Evolutionary conservation across 495 filamentous ascomycete genomes (phyloP).

Genomic region (Podospora fimiseda): DNA sequence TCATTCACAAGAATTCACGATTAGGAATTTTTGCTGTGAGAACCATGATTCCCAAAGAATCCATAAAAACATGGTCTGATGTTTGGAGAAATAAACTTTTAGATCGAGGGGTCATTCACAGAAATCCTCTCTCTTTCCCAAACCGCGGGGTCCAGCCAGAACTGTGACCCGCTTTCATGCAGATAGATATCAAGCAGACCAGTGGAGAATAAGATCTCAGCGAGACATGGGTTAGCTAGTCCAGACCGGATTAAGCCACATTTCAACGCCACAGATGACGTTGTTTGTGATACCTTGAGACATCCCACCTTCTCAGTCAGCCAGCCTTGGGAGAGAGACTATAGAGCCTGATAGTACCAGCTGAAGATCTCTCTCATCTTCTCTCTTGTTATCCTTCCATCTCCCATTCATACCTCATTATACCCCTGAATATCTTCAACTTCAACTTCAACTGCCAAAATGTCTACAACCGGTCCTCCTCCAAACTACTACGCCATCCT

Average conservation of each 20-base stretch:
- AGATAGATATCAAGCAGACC: constrained; percentile 9
- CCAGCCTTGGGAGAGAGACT: too few relatives aligned
- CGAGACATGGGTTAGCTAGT: not conserved
- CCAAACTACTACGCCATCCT: constrained; percentile 60
- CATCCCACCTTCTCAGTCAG: constrained; percentile 1
- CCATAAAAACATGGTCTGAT: not conserved
- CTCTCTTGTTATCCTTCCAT: not conserved
- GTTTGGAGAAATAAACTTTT: not conserved
- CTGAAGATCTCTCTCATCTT: not conserved
- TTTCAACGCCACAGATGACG: constrained; percentile 37
- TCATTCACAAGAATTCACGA: not conserved
- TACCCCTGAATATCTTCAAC: not conserved
- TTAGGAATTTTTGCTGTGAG: not conserved
- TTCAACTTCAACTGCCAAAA: constrained; percentile 18
- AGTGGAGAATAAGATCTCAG: not conserved
- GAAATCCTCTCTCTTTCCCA: not conserved
- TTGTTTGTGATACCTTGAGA: constrained; percentile 6
- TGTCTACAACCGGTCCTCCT: constrained; percentile 33
- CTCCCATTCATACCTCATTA: too few relatives aligned
- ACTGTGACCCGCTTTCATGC: constrained; percentile 6
- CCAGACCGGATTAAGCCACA: constrained; percentile 24
- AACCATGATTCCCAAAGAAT: not conserved
- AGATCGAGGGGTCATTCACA: too few relatives aligned
- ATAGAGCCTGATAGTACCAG: too few relatives aligned
- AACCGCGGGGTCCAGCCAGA: constrained; percentile 13